phyloP scores from a whole-genome alignment of 2,329 filamentous ascomycete genomes.

The Aspergillus sojae region DNA sequence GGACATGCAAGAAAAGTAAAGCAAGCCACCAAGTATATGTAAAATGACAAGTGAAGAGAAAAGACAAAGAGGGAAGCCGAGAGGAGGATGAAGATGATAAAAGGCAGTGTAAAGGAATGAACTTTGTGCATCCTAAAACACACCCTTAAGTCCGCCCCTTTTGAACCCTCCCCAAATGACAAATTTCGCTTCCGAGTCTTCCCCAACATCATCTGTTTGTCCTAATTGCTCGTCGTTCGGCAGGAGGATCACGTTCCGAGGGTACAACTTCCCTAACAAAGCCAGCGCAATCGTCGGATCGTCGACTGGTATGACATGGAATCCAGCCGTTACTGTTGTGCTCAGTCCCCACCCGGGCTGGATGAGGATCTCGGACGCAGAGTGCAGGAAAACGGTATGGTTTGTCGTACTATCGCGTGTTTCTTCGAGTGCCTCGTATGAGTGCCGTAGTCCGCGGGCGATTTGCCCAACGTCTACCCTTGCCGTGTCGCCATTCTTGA shows the following conservation, averaged over 20 bases:
- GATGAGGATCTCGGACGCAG: constrained; percentile 1
- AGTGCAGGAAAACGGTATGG: constrained; percentile 4
- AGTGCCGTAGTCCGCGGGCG: neutral
- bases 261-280: constrained; percentile 27
- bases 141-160: constrained; percentile 9
- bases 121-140: neutral
- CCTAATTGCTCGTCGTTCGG: constrained; percentile 8
- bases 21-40: too few species aligned
- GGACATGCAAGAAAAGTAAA: too few species aligned
- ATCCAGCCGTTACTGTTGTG: constrained; percentile 13
- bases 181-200: constrained; percentile 24
- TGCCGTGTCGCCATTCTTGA: neutral
- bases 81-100: too few species aligned
- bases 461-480: neutral
- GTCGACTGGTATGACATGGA: constrained; percentile 23
- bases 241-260: constrained; percentile 25
- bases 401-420: neutral
- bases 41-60: neutral
- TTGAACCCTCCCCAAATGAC: constrained; percentile 23
- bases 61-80: neutral
- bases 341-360: constrained; percentile 8
- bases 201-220: constrained; percentile 18
- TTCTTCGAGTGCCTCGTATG: neutral
- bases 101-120: too few species aligned
- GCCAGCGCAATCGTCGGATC: constrained; percentile 20